Evolutionary conservation across 805 yeast genomes (phyloP), one percentile per base, ranked within the genome.

Genomic region (Starmera pachycereana): DNA sequence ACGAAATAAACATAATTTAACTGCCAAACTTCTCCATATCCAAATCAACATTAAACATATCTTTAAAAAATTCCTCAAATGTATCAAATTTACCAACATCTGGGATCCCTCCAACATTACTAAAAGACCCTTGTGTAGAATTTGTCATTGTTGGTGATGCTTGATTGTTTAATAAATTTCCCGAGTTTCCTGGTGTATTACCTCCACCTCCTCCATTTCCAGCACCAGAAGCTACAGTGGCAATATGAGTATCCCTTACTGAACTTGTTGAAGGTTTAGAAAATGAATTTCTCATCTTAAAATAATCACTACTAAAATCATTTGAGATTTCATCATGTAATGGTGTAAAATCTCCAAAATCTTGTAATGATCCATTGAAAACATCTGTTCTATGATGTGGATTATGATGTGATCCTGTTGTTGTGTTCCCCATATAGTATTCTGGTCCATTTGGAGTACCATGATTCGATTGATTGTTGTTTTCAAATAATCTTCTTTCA

Each of bases 51-150:
- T 33, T 18, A 33, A 33, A 33, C 35, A 69, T 65, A 11, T 67
- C 76, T 38, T 69, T 72, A 55, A 74, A 74, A 52, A 74, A 74
- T 38, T 74, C 79, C 44, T 74, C 79, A 50, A 74, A 74, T 3
- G 71, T 68, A 40, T 65, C 68, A 48, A 73, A 71, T 27, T 38
- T 41, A 12, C 44, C 41, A 12, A 41, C 43, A 14, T 36, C 42
- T 7, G 41, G 28, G 10, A 29, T 25, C 13, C 27, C 35, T 6
- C 13, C 13, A 30, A 14, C n/a, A 12, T n/a, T n/a, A n/a, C 32
- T n/a, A 5, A n/a, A 8, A 6, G 32, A 30, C 10, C 16, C 29
- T 36, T 13, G 29, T 25, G 13, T 10, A 29, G 35, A 32, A 5
- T 16, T 37, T 8, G 39, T 32, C 37, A 36, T 29, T 6, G 11